A percentile compares a stretch with the other conserved stretches of the same genome.
These are phyloP conservation scores for Phytophthora pinifolia DNA, from an alignment of 352 stramenopile genomes.

Conservation along the genomic window DNA sequence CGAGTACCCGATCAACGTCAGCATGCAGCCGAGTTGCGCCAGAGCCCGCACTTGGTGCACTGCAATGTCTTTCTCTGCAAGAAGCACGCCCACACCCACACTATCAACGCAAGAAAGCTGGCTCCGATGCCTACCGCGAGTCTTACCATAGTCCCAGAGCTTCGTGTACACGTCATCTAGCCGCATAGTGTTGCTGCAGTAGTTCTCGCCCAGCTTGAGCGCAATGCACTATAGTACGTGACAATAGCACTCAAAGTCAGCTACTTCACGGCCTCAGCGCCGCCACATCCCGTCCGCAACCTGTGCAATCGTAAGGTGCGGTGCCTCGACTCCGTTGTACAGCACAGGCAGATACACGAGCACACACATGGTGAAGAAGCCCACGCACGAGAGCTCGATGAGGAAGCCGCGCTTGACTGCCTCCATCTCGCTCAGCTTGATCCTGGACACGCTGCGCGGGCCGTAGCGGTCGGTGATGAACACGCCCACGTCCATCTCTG, in stretches of 20 bases:
- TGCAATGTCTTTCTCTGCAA: slow-evolving; percentile 41
- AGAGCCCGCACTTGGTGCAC: slow-evolving; percentile 62
- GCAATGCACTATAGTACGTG: slow-evolving; percentile 44
- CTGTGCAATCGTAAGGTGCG: slow-evolving; percentile 42
- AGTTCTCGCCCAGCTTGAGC: slow-evolving; percentile 44
- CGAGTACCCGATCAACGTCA: slow-evolving; percentile 54
- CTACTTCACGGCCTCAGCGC: neutral
- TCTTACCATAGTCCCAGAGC: slow-evolving; percentile 61
- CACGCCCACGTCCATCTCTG: slow-evolving; percentile 55
- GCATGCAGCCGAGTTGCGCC: slow-evolving; percentile 53
- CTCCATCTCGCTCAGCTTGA: slow-evolving; percentile 42
- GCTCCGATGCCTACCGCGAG: neutral
- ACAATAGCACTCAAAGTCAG: slow-evolving; percentile 6
- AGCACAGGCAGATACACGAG: slow-evolving; percentile 57
- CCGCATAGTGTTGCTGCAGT: slow-evolving; percentile 50
- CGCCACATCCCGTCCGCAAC: slow-evolving; percentile 17
- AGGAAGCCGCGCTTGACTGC: slow-evolving; percentile 51
- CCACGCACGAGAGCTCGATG: slow-evolving; percentile 48
- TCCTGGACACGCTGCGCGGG: slow-evolving; percentile 43
- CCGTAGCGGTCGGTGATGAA: slow-evolving; percentile 60
- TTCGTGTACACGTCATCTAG: slow-evolving; percentile 47
- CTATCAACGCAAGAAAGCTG: slow-evolving; percentile 1
- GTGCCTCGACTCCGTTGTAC: slow-evolving; percentile 34
- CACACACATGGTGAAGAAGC: slow-evolving; percentile 49
- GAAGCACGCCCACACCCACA: no score